Evolutionary conservation across 2,329 filamentous ascomycete species (phyloP).

Genomic region (Rosellinia necatrix): DNA sequence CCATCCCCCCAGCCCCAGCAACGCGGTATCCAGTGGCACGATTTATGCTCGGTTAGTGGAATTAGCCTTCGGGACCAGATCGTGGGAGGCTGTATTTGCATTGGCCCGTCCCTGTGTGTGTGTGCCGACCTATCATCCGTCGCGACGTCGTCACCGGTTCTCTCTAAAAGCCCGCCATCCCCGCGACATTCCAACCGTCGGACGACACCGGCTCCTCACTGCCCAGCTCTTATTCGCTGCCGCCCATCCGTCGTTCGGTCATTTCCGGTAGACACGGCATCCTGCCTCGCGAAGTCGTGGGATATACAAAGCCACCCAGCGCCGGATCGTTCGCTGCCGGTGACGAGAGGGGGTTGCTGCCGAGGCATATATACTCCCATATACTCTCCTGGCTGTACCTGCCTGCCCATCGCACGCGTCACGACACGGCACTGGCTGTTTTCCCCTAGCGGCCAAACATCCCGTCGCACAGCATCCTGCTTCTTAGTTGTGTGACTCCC

Average conservation of each 20-base stretch:
- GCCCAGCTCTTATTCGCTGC: not conserved
- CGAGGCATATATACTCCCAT: constrained; percentile 15
- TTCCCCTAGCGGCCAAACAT: not conserved
- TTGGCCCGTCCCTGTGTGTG: constrained; percentile 13
- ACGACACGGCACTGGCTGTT: not conserved
- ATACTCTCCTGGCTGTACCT: not conserved
- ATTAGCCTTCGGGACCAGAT: constrained; percentile 9
- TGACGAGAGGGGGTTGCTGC: not conserved
- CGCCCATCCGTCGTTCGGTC: constrained; percentile 7
- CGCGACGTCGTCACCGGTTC: not conserved
- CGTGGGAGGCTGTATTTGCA: not conserved
- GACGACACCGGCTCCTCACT: constrained; percentile 7
- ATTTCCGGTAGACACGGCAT: not conserved
- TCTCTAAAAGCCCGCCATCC: constrained; percentile 12
- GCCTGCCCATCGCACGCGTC: constrained; percentile 2
- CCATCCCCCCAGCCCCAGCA: not conserved
- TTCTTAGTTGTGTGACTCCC: constrained; percentile 17
- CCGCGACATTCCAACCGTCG: constrained; percentile 2
- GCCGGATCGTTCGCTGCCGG: not conserved
- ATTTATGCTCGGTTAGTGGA: constrained; percentile 1
- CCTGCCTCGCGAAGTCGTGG: not conserved
- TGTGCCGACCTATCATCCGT: constrained; percentile 2
- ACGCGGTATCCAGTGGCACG: constrained; percentile 6
- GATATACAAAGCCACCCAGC: not conserved
- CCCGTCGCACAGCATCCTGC: constrained; percentile 17